Evolutionary conservation across 2,329 filamentous ascomycete genomes (phyloP).

Genomic region (Cercospora berteroae): DNA sequence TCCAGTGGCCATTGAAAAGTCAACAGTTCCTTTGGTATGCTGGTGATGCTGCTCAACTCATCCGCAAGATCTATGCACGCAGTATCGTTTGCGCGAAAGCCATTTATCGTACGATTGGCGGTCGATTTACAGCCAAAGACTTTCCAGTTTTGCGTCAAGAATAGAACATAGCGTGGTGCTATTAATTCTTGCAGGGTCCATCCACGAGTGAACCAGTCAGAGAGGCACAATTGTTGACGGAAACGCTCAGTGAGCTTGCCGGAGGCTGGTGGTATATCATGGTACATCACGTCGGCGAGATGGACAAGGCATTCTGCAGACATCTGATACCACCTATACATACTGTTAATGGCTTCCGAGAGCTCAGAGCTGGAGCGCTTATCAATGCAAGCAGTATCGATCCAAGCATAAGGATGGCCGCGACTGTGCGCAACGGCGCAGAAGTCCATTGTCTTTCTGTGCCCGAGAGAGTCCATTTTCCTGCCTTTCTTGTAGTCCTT

Average conservation of each 20-base stretch:
- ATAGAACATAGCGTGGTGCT: slow-evolving; percentile 2
- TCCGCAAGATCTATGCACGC: not conserved
- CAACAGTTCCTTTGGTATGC: not conserved
- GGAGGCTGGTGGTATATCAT: not conserved
- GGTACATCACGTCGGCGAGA: not conserved
- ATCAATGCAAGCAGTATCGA: slow-evolving; percentile 31
- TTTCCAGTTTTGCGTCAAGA: slow-evolving; percentile 3
- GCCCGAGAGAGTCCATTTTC: not conserved
- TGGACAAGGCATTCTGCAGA: slow-evolving; percentile 1
- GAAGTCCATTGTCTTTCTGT: slow-evolving; percentile 4
- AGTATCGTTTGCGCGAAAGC: not conserved
- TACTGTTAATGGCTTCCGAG: slow-evolving; percentile 27
- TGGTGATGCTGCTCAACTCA: not conserved
- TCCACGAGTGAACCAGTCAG: slow-evolving; percentile 7
- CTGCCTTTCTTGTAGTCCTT: not conserved
- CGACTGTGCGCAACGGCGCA: not conserved
- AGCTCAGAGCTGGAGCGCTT: slow-evolving; percentile 25
- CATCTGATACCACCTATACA: slow-evolving; percentile 16
- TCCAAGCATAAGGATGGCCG: slow-evolving; percentile 18
- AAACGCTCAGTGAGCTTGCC: not conserved
- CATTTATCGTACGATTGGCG: not conserved
- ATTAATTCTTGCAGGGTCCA: slow-evolving; percentile 2
- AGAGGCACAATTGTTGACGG: not conserved
- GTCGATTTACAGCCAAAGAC: not conserved
- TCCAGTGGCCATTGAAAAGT: not conserved